Evolutionary conservation across 1,139 yeast species (phyloP), one percentile per base, ranked within the genome.

Genomic region (Magnusiomyces fungicola): DNA sequence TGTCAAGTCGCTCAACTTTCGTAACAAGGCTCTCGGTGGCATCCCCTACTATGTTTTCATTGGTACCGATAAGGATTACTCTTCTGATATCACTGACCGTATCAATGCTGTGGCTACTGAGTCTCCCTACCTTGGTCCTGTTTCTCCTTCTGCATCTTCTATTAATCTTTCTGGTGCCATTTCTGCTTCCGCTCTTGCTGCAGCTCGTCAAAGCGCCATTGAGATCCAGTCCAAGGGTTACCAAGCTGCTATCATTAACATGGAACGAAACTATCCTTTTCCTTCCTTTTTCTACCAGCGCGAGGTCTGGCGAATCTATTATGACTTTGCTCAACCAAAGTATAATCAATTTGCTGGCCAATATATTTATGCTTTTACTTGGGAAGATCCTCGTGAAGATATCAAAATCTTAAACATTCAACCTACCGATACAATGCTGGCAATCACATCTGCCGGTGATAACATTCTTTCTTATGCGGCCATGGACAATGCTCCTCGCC

Each of bases 371-470:
- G 90, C 95, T 2, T 85, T 85, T 67, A 85, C 94, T 9, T 85
- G 95, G 95, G 95, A 85, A 67, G 95, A 85, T 63, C 95, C 95
- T 32, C 75, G 84, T 51, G 94, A 83, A 66, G 95, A 85, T 66
- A 76, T 80, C 55, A 73, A 74, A 42, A 81, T 85, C 52, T 72
- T 85, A 58, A 75, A 80, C 47, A 72, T 85, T 58, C 71, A 73
- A 37, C 68, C 78, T 16, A 72, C 76, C 30, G 95, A 85, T 60
- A 82, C 87, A 1, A 86, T 85, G 9, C 73, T 85, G 58, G 92
- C 92, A 24, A 85, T 85, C 53, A 84, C 95, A 7, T 83, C 92
- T 45, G 95, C 95, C 6, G 92, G 94, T 57, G 95, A 85, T 66
- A 85, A 85, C 61, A 73, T 85, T 55, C 72, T 85, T 57, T 76